These are phyloP conservation scores for Oidium heveae DNA, from an alignment of 2,329 filamentous ascomycete species.

Conservation along the genomic window DNA sequence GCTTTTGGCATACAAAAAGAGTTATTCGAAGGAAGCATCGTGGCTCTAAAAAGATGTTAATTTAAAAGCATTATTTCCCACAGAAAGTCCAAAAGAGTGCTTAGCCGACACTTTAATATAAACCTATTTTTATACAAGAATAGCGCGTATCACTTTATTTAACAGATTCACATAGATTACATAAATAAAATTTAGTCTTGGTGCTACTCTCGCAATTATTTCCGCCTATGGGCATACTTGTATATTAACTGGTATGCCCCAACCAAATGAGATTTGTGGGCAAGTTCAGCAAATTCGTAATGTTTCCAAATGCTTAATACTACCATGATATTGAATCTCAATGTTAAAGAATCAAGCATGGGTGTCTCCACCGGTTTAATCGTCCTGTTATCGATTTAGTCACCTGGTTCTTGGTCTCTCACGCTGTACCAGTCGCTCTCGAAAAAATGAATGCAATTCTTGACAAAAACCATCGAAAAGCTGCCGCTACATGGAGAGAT, in stretches of 20 bases:
- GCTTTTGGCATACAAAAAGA: too few relatives aligned
- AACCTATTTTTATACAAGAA: background rate
- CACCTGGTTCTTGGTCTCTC: too few relatives aligned
- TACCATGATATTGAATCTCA: background rate
- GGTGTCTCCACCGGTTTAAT: background rate
- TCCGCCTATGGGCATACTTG: background rate
- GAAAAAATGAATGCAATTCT: background rate
- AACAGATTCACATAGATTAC: too few relatives aligned
- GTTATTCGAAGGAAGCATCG: too few relatives aligned
- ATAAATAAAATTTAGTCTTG: background rate
- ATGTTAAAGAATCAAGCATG: background rate
- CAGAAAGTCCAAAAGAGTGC: background rate
- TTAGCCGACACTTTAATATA: background rate
- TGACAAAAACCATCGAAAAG: background rate
- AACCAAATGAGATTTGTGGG: background rate
- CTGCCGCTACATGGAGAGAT: background rate
- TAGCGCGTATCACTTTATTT: too few relatives aligned
- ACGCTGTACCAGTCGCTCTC: too few relatives aligned
- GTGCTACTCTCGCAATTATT: background rate
- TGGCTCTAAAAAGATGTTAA: background rate
- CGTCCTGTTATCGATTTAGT: background rate
- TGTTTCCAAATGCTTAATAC: background rate
- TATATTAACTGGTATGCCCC: background rate
- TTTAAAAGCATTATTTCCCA: background rate
- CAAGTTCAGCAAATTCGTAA: background rate